Percentiles rank a stretch among this genome's conserved stretches.
Evolutionary conservation across 1,284 basidiomycete genomes (phyloP).

Genomic region (Pseudozyma thailandica): DNA sequence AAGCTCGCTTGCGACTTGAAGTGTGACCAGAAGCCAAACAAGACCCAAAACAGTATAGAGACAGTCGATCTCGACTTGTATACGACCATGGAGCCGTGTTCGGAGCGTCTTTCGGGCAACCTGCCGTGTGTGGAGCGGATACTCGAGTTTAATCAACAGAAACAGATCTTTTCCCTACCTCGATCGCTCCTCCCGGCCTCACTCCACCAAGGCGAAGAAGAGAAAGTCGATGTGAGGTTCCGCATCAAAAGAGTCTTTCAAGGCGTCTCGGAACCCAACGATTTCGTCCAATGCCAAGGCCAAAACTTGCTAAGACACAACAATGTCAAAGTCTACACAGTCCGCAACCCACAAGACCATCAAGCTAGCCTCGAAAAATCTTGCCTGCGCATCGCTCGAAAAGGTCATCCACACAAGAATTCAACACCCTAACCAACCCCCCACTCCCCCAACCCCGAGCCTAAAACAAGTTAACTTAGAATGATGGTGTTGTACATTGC

Average conservation of each 20-base stretch:
- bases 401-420: slow-evolving; percentile 36
- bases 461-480: no score
- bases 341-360: slow-evolving; percentile 63
- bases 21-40: neutral
- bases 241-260: slow-evolving; percentile 82
- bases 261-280: slow-evolving; percentile 90
- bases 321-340: slow-evolving; percentile 80
- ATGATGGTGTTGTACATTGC: slow-evolving; percentile 22
- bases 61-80: slow-evolving; percentile 77
- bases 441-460: no score
- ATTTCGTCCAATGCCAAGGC: slow-evolving; percentile 94
- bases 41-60: neutral
- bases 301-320: slow-evolving; percentile 79
- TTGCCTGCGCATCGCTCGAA: slow-evolving; percentile 57
- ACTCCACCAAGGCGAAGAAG: neutral
- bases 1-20: slow-evolving; percentile 73
- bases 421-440: no score
- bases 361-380: slow-evolving; percentile 44
- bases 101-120: slow-evolving; percentile 85
- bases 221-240: slow-evolving; percentile 5
- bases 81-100: slow-evolving; percentile 97
- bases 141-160: slow-evolving; percentile 71
- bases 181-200: neutral
- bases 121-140: slow-evolving; percentile 87
- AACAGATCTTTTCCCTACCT: slow-evolving; percentile 16